Percentiles rank a stretch among this genome's conserved stretches.
phyloP scores from a whole-genome alignment of 805 yeast species.

The Spathaspora gorwiae region DNA sequence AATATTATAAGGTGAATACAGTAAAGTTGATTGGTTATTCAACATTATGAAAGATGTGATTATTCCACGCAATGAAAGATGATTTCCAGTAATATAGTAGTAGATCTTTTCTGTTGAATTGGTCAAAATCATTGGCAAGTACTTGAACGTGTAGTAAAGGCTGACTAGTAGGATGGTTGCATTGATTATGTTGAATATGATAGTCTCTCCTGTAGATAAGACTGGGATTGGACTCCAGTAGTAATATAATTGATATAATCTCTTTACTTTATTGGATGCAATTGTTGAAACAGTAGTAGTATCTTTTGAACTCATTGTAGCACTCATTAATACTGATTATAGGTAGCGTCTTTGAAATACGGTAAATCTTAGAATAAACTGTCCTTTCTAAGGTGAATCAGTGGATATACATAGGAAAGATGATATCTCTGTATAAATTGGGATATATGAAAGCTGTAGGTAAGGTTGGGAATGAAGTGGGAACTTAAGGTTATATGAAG shows the following conservation, averaged over 20 bases:
- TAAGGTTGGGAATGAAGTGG: too few species aligned
- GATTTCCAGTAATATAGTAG: constrained; percentile 13
- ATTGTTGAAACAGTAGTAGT: background rate
- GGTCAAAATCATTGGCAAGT: constrained; percentile 9
- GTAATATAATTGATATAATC: constrained; percentile 17
- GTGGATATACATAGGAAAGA: too few species aligned
- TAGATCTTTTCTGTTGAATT: constrained; percentile 10
- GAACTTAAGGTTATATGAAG: too few species aligned
- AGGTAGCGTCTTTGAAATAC: too few species aligned
- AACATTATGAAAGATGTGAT: background rate
- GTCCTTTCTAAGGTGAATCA: too few species aligned
- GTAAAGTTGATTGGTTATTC: background rate
- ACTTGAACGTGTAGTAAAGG: constrained; percentile 12
- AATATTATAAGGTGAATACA: background rate
- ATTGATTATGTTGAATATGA: constrained; percentile 15
- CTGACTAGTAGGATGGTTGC: constrained; percentile 9
- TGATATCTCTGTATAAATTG: too few species aligned
- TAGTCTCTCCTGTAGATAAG: constrained; percentile 19
- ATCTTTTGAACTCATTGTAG: background rate
- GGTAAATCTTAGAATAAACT: too few species aligned
- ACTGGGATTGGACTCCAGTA: constrained; percentile 27
- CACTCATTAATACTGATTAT: too few species aligned
- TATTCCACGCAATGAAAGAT: background rate
- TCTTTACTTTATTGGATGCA: background rate
- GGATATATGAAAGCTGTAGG: too few species aligned